These are phyloP conservation scores for Colletotrichum australisinense DNA, from an alignment of 2,329 filamentous ascomycete genomes.

Conservation along the genomic window DNA sequence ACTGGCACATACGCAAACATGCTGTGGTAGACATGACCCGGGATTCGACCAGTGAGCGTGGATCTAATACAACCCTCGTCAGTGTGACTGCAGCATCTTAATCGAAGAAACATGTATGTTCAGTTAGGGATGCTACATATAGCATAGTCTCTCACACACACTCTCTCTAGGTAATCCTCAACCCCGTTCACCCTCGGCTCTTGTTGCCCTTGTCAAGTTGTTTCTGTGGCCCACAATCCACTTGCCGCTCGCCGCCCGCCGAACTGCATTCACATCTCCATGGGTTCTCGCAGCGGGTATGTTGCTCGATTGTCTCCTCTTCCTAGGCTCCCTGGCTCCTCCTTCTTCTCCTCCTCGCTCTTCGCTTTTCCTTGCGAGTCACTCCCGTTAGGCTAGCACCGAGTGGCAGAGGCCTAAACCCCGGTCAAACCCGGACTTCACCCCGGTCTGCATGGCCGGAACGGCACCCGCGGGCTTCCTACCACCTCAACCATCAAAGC, in stretches of 20 bases:
- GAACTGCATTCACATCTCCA: not conserved
- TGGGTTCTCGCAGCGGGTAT: not conserved
- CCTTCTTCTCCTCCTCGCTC: not conserved
- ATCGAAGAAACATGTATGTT: not conserved
- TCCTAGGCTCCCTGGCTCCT: not conserved
- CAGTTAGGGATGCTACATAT: not conserved
- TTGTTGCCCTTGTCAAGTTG: not conserved
- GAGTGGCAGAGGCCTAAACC: not conserved
- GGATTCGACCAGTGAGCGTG: not conserved
- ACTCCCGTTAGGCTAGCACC: not conserved
- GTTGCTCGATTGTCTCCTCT: not conserved
- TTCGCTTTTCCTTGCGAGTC: not conserved
- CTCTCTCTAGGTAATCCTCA: not conserved
- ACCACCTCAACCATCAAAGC: constrained; percentile 23
- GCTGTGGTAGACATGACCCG: not conserved
- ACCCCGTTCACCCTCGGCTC: constrained; percentile 5
- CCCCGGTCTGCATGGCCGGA: constrained; percentile 9
- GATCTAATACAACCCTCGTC: not conserved
- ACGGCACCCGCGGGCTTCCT: constrained; percentile 30
- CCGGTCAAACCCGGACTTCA: constrained; percentile 7
- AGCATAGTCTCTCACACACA: not conserved
- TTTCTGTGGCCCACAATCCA: constrained; percentile 22
- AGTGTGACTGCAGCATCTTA: constrained; percentile 12
- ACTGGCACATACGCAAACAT: not conserved
- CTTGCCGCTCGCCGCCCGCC: constrained; percentile 7